phyloP scores from a whole-genome alignment of 768 basidiomycete species.

The Hygrocybe punicea region DNA sequence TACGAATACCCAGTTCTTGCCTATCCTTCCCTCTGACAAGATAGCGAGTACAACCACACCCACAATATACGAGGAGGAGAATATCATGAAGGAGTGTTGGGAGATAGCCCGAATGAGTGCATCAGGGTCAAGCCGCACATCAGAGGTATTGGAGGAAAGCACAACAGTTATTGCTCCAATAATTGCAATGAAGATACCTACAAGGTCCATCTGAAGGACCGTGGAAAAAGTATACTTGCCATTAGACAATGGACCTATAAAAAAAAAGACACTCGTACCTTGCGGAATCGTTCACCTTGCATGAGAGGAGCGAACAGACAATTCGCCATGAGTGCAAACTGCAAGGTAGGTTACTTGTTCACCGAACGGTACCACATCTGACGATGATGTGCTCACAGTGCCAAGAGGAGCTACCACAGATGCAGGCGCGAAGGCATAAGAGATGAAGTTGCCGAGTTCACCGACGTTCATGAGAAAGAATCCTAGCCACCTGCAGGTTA shows the following conservation, averaged over 20 bases:
- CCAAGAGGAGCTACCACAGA: constrained; percentile 94
- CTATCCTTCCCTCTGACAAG: constrained; percentile 62
- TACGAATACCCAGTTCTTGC: constrained; percentile 69
- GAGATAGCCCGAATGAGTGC: constrained; percentile 65
- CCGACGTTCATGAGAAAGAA: constrained; percentile 88
- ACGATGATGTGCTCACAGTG: constrained; percentile 56
- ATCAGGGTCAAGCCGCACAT: constrained; percentile 64
- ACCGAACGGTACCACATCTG: constrained; percentile 4
- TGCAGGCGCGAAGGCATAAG: constrained; percentile 86
- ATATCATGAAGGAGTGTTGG: constrained; percentile 71
- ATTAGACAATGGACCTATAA: constrained; percentile 14
- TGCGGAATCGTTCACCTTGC: constrained; percentile 77
- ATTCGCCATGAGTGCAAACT: constrained; percentile 94
- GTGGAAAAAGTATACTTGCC: neutral
- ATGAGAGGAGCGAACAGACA: constrained; percentile 90
- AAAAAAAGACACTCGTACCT: constrained; percentile 41
- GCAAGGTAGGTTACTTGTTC: constrained; percentile 8
- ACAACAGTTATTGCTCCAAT: constrained; percentile 94
- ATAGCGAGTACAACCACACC: constrained; percentile 56
- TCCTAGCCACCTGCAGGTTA: constrained; percentile 75
- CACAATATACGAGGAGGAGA: constrained; percentile 59
- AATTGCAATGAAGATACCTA: constrained; percentile 77
- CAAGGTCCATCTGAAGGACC: constrained; percentile 61
- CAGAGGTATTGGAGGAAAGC: constrained; percentile 67
- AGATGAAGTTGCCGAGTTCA: constrained; percentile 86